Evolutionary conservation across 768 basidiomycete species (phyloP), one percentile per base, ranked within the genome.

Genomic region (Lenzites betulinus): DNA sequence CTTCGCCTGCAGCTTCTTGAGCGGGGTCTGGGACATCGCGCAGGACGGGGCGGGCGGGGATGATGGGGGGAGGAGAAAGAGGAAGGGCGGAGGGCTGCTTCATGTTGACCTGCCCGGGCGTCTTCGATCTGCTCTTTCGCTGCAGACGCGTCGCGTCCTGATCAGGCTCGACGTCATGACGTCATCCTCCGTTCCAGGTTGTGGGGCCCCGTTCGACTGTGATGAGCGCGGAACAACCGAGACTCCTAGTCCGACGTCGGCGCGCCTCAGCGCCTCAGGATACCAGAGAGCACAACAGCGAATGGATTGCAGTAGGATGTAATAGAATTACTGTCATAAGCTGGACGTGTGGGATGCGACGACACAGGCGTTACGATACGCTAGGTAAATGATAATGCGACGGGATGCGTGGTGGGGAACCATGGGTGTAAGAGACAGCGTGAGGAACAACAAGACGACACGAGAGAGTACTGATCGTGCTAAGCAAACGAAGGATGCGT

Each of bases 1-100:
- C 74, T 83, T 91, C 30, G 82, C 84, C 68, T 92, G 92, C 15
- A 92, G 81, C 69, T 84, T 86, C 71, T 83, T 89, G 35, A 78
- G 73, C 28, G 79, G 74, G 7, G 81, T 66, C 46, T 72, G 69
- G 25, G 82, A 78, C 82, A 83, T 83, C 67, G 59, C 60, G 62
- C 56, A 36, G 39, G 64, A 54, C 36, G 53, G 35, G 41, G 28
- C 6, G 52, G 50, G 57, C 53, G 59, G 41, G 22, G 51, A 54
- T 42, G 60, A 11, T 33, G 49, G 39, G 30, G 48, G 33, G 28
- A 39, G 39, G 26, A 56, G 56, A 54, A 58, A 53, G 39, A 58
- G 30, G 22, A 26, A 59, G 62, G 33, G 51, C 28, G 54, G 44
- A 43, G 54, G 58, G 44, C 7, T 16, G n/a, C 18, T 33, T 39